Evolutionary conservation across 2,329 filamentous ascomycete species (phyloP), one percentile per base, ranked within the genome.

Genomic region (Akanthomyces lecanii): DNA sequence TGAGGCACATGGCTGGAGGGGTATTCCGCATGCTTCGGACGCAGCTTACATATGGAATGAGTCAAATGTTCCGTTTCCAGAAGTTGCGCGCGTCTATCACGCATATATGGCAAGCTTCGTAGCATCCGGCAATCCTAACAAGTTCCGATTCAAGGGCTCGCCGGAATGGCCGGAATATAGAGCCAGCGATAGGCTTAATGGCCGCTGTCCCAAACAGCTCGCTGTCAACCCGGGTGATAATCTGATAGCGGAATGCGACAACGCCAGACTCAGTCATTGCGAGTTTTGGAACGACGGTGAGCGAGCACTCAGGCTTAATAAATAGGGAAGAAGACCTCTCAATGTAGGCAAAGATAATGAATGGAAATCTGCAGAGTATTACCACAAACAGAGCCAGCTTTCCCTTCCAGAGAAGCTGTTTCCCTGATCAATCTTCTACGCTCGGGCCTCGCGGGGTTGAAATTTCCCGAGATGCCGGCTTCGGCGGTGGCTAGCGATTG

Each of bases 31-130:
- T 44, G 73, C 72, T 0, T 70, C 76, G 1, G 76, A 78, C 59
- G 69, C 69, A 0, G 67, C 62, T 6, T 77, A 75, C 59, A 73
- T 75, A 0, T 78, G 76, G 76, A 66, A 75, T 44, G 75, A 76
- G 30, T 69, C 73, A 0, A 66, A 64, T 2, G 67, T 71, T 0
- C 75, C 75, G 63, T 70, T 74, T 21, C 75, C 75, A 0, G 74
- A 75, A 21, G 68, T 76, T n/a, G 70, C 74, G 8, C 71, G 72
- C 23, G 25, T 73, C 0, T 76, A 76, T 40, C 76, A 78, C 42
- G 73, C 67, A 0, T 75, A 78, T 47, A 64, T 76, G 50, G 68
- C 75, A 1, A 77, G 74, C 42, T 77, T 78, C 55, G 74, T 77
- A 3, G 65, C 70, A 0, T 68, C 69, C 0, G 75, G 76, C 0